Evolutionary conservation across 2,329 filamentous ascomycete species (phyloP).

Genomic region (Lojkania enalia): DNA sequence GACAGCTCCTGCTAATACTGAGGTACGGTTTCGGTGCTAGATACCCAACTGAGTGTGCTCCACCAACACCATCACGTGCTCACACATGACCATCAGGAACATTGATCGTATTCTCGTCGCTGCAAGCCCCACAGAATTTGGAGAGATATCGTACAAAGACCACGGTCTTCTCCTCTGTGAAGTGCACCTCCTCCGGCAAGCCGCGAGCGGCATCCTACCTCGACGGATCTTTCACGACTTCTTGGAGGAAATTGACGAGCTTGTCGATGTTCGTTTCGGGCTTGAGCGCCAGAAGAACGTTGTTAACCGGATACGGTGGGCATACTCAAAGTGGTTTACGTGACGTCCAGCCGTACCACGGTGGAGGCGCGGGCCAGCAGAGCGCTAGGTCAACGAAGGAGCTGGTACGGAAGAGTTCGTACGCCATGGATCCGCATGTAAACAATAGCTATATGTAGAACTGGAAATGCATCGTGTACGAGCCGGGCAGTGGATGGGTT

Average conservation of each 20-base stretch:
- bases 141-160: conserved; percentile 84
- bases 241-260: conserved; percentile 81
- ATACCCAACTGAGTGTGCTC: background rate
- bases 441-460: too few species aligned
- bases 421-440: too few species aligned
- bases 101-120: conserved; percentile 70
- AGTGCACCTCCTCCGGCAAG: conserved; percentile 76
- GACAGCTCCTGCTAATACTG: conserved; percentile 74
- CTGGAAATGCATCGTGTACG: background rate
- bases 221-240: conserved; percentile 80
- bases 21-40: conserved; percentile 50
- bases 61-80: background rate
- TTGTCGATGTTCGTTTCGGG: conserved; percentile 78
- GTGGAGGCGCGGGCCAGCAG: background rate
- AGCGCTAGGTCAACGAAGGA: too few species aligned
- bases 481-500: background rate
- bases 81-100: conserved; percentile 55
- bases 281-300: conserved; percentile 77
- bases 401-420: too few species aligned
- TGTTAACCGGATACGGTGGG: conserved; percentile 84
- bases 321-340: conserved; percentile 74
- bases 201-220: conserved; percentile 70
- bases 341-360: conserved; percentile 8
- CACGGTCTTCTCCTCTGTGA: conserved; percentile 90
- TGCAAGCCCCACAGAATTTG: conserved; percentile 66